Percentiles rank a stretch among this genome's conserved stretches.
phyloP scores from a whole-genome alignment of 2,329 filamentous ascomycete genomes.

The Cercospora brassicicola region DNA sequence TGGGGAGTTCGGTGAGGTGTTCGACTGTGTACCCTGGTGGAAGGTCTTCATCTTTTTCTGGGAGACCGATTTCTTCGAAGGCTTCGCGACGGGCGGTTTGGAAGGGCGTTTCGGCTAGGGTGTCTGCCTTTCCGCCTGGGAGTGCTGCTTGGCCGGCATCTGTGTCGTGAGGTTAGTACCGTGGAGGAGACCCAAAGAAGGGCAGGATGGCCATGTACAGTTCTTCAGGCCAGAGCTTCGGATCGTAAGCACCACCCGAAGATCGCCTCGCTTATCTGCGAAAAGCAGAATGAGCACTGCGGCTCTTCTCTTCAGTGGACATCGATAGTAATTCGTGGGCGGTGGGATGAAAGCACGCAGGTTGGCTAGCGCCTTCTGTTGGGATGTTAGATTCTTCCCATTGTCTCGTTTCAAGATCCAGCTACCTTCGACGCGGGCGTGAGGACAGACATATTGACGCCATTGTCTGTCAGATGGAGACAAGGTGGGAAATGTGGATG shows the following conservation, averaged over 20 bases:
- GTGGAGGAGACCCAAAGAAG: too few species aligned
- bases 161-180: conserved; percentile 38
- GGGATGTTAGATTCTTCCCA: not conserved
- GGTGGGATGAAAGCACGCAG: conserved; percentile 59
- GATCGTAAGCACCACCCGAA: conserved; percentile 67
- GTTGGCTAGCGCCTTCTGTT: conserved; percentile 53
- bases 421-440: conserved; percentile 38
- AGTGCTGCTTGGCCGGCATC: conserved; percentile 53
- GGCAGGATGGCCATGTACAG: conserved; percentile 40
- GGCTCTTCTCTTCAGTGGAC: conserved; percentile 67
- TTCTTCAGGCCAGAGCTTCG: conserved; percentile 59
- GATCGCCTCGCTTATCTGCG: conserved; percentile 75
- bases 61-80: conserved; percentile 88
- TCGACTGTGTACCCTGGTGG: conserved; percentile 80
- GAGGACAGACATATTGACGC: conserved; percentile 36
- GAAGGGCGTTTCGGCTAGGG: conserved; percentile 59
- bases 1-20: conserved; percentile 79
- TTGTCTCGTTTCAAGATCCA: not conserved
- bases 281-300: conserved; percentile 87
- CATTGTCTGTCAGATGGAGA: conserved; percentile 22
- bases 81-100: conserved; percentile 87
- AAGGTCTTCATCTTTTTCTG: conserved; percentile 66
- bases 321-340: conserved; percentile 57
- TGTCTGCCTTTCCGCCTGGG: conserved; percentile 57
- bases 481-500: conserved; percentile 7